phyloP scores from a whole-genome alignment of 441 rosid species.

The Mallotus japonicus region DNA sequence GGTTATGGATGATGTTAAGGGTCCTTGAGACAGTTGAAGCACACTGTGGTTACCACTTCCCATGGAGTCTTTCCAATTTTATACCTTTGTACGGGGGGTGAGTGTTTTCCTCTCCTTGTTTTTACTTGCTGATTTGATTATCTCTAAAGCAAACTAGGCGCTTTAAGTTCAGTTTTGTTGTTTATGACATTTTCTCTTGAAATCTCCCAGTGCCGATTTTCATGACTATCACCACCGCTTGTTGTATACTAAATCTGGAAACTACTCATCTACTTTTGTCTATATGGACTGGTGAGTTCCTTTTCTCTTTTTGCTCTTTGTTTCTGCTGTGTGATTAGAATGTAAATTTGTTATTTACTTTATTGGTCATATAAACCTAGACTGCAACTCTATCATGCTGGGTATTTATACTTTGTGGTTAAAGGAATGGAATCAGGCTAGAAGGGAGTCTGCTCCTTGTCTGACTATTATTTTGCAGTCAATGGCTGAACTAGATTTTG shows the following conservation, averaged over 20 bases:
- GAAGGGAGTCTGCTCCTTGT: slow-evolving; percentile 1
- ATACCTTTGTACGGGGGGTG: slow-evolving; percentile 95
- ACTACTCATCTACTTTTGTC: slow-evolving; percentile 88
- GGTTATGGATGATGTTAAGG: slow-evolving; percentile 96
- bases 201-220: slow-evolving; percentile 73
- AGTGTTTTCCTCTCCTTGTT: slow-evolving; percentile 19
- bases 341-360: not conserved
- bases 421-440: slow-evolving; percentile 6
- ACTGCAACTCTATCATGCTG: not conserved
- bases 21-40: slow-evolving; percentile 98
- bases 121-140: not conserved
- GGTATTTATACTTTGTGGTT: not conserved
- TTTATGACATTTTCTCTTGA: slow-evolving; percentile 14
- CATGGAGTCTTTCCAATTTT: slow-evolving; percentile 96
- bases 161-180: slow-evolving; percentile 2
- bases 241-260: slow-evolving; percentile 94
- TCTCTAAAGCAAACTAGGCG: not conserved
- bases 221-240: slow-evolving; percentile 97
- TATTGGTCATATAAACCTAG: not conserved
- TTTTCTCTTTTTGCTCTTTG: slow-evolving; percentile 9
- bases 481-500: not conserved
- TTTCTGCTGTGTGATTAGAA: slow-evolving; percentile 1
- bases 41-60: slow-evolving; percentile 97
- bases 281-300: slow-evolving; percentile 90
- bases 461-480: not conserved